Evolutionary conservation across 2,329 filamentous ascomycete genomes (phyloP), one percentile per base, ranked within the genome.

Genomic region (Alternaria ventricosa): DNA sequence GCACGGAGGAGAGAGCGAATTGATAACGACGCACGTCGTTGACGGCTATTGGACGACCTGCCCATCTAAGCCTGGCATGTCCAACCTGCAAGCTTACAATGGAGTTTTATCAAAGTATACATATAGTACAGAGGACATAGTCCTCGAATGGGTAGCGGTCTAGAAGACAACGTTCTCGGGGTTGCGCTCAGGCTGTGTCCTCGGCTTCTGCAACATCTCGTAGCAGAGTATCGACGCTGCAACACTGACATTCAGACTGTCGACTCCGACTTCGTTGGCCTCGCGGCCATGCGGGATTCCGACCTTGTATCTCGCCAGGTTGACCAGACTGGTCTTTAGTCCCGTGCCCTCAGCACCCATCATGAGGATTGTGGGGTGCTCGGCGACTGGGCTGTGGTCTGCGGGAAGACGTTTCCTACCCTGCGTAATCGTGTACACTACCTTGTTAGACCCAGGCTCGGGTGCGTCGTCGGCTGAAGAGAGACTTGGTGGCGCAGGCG

Each of bases 171-270:
- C 50, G 12, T 72, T 65, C 44, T 64, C 68, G 15, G 64, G 18
- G 15, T 69, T 63, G 18, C 55, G 46, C 41, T 57, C 28, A n/a
- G 55, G 53, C 50, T 55, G 55, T 43, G 44, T 27, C 43, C 61
- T 71, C n/a, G 78, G 76, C 57, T 67, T 74, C 55, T 82, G 86
- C 72, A 92, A 76, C 74, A 96, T 93, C 0, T 90, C 84, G 67
- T 90, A 87, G 65, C 90, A 90, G 55, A 98, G 81, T 53, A 98
- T 82, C 1, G 89, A 93, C 7, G 92, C 89, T 1, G 96, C 95
- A 20, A 97, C 94, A 75, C 92, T 93, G 43, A 98, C 96, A 77
- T 99, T 98, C 78, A 99, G 82, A 78, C 94, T 97, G 79, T 98
- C 95, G 3, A 99, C 89, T 2, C 86, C 76, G 69, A 89, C 77